Evolutionary conservation across 768 basidiomycete species (phyloP).

Genomic region (Boletellus sp.): DNA sequence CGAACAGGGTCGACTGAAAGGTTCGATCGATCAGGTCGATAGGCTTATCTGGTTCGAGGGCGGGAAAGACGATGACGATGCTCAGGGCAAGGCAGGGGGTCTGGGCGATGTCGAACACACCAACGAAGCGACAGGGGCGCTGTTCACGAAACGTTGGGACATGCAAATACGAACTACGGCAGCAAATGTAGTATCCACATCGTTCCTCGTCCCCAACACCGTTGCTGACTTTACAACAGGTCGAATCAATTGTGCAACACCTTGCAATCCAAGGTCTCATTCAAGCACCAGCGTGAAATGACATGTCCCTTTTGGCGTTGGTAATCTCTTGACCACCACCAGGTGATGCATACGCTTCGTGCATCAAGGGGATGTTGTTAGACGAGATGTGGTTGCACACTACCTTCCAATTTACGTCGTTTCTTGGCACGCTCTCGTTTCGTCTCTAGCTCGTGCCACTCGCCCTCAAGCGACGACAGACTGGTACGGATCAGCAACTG

Average conservation of each 20-base stretch:
- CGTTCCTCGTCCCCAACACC: neutral
- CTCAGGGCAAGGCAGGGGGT: slow-evolving; percentile 92
- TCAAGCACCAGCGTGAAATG: slow-evolving; percentile 25
- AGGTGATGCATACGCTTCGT: slow-evolving; percentile 14
- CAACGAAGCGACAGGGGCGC: slow-evolving; percentile 82
- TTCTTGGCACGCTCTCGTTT: slow-evolving; percentile 88
- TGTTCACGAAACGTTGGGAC: slow-evolving; percentile 96
- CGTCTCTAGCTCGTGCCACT: slow-evolving; percentile 97
- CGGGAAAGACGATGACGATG: slow-evolving; percentile 81
- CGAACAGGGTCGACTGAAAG: slow-evolving; percentile 90
- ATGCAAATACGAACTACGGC: slow-evolving; percentile 86
- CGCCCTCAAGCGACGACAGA: slow-evolving; percentile 78
- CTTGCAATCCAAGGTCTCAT: slow-evolving; percentile 71
- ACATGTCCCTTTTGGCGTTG: neutral
- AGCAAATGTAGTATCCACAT: slow-evolving; percentile 59
- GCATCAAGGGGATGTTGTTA: slow-evolving; percentile 23
- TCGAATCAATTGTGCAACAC: slow-evolving; percentile 84
- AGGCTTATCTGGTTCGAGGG: slow-evolving; percentile 92
- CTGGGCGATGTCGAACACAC: slow-evolving; percentile 84
- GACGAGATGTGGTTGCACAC: slow-evolving; percentile 35
- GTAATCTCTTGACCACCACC: slow-evolving; percentile 3
- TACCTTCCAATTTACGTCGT: slow-evolving; percentile 60
- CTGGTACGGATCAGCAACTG: slow-evolving; percentile 37
- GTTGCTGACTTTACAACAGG: slow-evolving; percentile 41
- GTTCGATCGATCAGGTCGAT: slow-evolving; percentile 94